These are phyloP conservation scores for Myxozyma kluyveri DNA, from an alignment of 805 yeast genomes.

Conservation along the genomic window DNA sequence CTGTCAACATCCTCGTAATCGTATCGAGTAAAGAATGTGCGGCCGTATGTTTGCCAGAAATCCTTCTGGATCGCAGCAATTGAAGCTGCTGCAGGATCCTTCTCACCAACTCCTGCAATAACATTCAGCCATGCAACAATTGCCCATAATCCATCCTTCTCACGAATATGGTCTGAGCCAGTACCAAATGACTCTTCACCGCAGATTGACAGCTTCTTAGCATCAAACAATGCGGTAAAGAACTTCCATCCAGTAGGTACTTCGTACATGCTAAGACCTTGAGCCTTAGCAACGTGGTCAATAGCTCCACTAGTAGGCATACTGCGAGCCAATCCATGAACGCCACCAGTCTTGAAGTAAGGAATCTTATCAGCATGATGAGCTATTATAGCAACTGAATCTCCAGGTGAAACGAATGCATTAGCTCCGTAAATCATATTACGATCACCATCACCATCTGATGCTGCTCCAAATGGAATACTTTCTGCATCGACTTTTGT, in stretches of 20 bases:
- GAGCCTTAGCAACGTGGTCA: conserved; percentile 80
- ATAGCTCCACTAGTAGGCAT: conserved; percentile 97
- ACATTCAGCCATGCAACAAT: conserved; percentile 95
- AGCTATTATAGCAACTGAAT: conserved; percentile 94
- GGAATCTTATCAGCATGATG: conserved; percentile 83
- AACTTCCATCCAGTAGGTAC: conserved; percentile 98
- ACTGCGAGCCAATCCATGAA: conserved; percentile 89
- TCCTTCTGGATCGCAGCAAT: conserved; percentile 75
- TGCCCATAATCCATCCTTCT: conserved; percentile 98
- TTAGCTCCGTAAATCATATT: conserved; percentile 97
- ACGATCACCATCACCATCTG: conserved; percentile 99
- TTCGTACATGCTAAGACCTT: conserved; percentile 76
- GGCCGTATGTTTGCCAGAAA: conserved; percentile 90
- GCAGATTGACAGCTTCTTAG: conserved; percentile 88
- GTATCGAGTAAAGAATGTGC: conserved; percentile 95
- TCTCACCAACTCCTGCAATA: conserved; percentile 71
- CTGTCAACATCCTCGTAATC: conserved; percentile 82
- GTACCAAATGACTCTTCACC: conserved; percentile 99
- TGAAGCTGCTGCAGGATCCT: conserved; percentile 61
- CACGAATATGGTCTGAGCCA: conserved; percentile 95
- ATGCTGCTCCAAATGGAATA: conserved; percentile 94
- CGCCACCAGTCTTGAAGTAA: conserved; percentile 82
- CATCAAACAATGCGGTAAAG: conserved; percentile 92
- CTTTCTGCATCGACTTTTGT: conserved; percentile 75
- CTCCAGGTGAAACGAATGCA: conserved; percentile 96